These are phyloP conservation scores for Naegleria lovaniensis DNA, from an alignment of 208 protist species.

Conservation along the genomic window DNA sequence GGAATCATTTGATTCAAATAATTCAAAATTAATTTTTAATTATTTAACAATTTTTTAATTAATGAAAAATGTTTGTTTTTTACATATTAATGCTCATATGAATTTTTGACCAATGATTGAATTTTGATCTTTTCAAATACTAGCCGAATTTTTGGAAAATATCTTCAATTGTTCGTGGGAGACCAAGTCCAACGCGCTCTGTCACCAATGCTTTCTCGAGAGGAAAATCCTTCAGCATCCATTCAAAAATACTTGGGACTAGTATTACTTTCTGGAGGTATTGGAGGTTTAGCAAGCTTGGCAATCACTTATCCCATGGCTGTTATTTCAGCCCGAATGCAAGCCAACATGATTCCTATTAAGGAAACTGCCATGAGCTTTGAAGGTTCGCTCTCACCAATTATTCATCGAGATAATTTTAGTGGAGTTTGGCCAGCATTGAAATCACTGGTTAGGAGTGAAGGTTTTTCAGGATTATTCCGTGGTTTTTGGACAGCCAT, in stretches of 20 bases:
- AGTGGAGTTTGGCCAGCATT: neutral
- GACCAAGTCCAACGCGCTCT: neutral
- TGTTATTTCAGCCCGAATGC: neutral
- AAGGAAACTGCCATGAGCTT: neutral
- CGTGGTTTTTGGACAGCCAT: neutral
- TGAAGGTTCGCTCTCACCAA: neutral
- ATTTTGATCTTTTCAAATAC: too few relatives aligned
- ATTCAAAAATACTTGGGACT: neutral
- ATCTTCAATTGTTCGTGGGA: neutral
- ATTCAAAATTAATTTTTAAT: too few relatives aligned
- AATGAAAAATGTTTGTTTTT: too few relatives aligned
- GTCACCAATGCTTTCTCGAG: neutral
- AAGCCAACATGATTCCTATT: neutral
- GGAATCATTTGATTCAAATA: too few relatives aligned
- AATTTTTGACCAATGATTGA: too few relatives aligned
- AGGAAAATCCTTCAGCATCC: too few relatives aligned
- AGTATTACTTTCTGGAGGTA: neutral
- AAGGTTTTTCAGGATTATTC: neutral
- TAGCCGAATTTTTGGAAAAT: neutral
- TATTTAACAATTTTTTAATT: neutral
- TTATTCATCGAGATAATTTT: neutral
- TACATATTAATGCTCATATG: too few relatives aligned
- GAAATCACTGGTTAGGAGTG: neutral
- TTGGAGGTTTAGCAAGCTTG: neutral
- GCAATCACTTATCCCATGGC: neutral